phyloP scores from a whole-genome alignment of 768 basidiomycete genomes.

The Suillus paluster region DNA sequence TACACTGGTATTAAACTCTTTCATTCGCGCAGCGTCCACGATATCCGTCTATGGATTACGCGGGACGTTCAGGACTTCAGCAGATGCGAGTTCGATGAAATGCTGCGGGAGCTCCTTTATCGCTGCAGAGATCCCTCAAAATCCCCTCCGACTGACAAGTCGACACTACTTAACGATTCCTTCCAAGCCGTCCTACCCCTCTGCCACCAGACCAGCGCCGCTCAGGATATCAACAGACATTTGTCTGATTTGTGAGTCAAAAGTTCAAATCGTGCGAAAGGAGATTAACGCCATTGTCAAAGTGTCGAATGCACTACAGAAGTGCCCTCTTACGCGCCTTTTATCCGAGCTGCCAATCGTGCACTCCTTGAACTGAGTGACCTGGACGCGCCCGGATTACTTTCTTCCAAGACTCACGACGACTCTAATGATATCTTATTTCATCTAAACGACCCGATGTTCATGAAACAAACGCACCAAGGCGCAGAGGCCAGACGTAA shows the following conservation, averaged over 20 bases:
- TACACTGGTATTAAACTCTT: background rate
- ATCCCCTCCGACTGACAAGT: background rate
- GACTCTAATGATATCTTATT: background rate
- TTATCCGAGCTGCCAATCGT: background rate
- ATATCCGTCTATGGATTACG: background rate
- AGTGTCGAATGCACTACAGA: background rate
- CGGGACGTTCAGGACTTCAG: background rate
- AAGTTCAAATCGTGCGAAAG: background rate
- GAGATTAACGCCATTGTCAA: background rate
- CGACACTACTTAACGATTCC: background rate
- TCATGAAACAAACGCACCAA: background rate
- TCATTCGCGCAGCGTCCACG: background rate
- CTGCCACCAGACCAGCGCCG: background rate
- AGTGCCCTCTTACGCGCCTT: background rate
- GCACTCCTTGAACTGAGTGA: background rate
- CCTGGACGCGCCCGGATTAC: background rate
- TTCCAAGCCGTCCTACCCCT: constrained; percentile 4
- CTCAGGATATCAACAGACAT: background rate
- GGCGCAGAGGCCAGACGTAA: background rate
- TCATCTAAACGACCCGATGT: background rate
- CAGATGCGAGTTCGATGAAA: background rate
- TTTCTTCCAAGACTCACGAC: background rate
- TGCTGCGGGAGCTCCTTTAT: constrained; percentile 4
- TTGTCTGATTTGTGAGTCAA: background rate
- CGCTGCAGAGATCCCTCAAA: background rate